Base-by-base conservation (phyloP, 2,329 filamentous ascomycete genomes). In the Cytospora piceicola region DNA sequence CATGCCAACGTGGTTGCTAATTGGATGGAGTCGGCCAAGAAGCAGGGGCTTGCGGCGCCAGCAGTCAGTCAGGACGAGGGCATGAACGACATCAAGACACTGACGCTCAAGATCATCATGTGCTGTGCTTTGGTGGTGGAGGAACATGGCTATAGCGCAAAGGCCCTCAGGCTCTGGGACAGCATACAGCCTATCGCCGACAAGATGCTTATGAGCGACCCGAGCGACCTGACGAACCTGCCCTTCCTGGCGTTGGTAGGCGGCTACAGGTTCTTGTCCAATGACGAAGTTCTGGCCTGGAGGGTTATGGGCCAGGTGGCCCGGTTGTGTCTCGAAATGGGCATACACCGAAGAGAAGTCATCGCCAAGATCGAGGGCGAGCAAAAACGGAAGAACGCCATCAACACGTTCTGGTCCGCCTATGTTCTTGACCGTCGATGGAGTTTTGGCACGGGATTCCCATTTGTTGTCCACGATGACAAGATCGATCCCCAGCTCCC, bases 371-470 rank as follows among this genome's bases (percentile, higher is more conserved):
- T 94, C 56, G 78, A 83, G 9, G 86, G 90, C 69, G 88, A 91
- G 54, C 82, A 87, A 52, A 90, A 93, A 68, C 85, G 91, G 58
- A 81, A 83, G 58, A 83, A 87, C 59, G 88, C 90, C 0, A 83
- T 91, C 32, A 86, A 89, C 58, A 86, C 92, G 17, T 96, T 96
- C 76, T 97, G 92, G 94, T 88, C 90, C 1, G 88, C 93, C 22
- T 96, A 95, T 73, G 89, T 93, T 4, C 81, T 97, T 49, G 94
- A 97, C 74, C 84, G 93, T 49, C 84, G 93, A 59, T 97, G 93
- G 93, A 93, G 90, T 69, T 92, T 97, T 71, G 91, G 90, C n/a
- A 94, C 92, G 0, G 93, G 93, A 0, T 84, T 97, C 75, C 93
- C 93, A 0, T 96, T 93, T 78, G 89, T 91, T 2, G 82, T 96